Evolutionary conservation across 2,329 filamentous ascomycete species (phyloP).

Genomic region (Colletotrichum simmondsii): DNA sequence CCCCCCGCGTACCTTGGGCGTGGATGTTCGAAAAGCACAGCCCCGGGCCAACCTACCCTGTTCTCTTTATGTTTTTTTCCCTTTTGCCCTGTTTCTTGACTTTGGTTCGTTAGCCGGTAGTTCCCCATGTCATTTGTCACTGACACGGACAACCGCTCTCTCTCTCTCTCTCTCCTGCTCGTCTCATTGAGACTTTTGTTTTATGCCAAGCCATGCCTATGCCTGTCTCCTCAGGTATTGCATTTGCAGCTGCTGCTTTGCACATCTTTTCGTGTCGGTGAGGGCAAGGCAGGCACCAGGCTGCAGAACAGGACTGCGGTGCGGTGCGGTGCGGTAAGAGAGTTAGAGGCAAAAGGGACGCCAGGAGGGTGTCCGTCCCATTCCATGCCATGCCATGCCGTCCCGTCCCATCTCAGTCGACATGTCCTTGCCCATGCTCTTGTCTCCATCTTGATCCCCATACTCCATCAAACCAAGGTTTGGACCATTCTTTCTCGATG

Average conservation of each 20-base stretch:
- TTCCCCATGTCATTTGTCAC: constrained; percentile 22
- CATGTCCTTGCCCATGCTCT: constrained; percentile 19
- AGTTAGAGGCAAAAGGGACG: background rate
- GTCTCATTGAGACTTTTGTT: background rate
- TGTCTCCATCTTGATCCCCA: constrained; percentile 25
- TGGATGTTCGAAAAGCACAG: background rate
- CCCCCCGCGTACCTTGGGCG: background rate
- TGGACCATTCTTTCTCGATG: constrained; percentile 15
- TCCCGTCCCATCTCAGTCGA: constrained; percentile 20
- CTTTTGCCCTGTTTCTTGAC: background rate
- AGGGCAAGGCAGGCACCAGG: background rate
- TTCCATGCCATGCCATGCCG: background rate
- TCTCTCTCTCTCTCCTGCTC: background rate
- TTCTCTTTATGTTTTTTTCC: background rate
- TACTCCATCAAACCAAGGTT: constrained; percentile 29
- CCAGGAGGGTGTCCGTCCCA: constrained; percentile 9
- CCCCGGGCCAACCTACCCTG: background rate
- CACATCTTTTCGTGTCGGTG: constrained; percentile 8
- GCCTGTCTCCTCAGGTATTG: background rate
- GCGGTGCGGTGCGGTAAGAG: background rate
- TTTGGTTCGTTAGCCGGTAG: background rate
- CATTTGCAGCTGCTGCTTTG: background rate
- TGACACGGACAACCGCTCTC: background rate
- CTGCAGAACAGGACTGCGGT: background rate
- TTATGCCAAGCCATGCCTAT: constrained; percentile 11